Evolutionary conservation across 306 rosid genomes (phyloP), one percentile per base, ranked within the genome.

Genomic region (Chamaecrista fasciculata): DNA sequence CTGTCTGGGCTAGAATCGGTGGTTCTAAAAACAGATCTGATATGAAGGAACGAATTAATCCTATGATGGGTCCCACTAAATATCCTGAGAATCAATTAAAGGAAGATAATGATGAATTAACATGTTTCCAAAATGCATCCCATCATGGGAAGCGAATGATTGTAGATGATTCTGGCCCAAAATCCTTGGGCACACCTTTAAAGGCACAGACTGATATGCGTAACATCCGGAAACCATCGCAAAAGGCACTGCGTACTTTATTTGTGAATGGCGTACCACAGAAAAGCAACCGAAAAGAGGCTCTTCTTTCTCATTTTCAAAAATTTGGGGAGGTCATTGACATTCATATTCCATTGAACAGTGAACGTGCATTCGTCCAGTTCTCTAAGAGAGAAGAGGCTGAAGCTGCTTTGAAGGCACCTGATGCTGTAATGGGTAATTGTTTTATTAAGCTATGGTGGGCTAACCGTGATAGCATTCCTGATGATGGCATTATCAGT

Each of bases 341-440:
- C 80, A 86, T 95, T 70, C 79, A 87, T 81, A 95, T 95, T 77
- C 99, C 99, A 36, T 52, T 29, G 26, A 95, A 91, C 74, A 86
- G 91, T 46, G 95, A 84, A 57, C 86, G 97, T 43, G 99, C 99
- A 75, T 95, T 95, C 79, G 89, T 95, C 74, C 99, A 95, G 89
- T 95, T 87, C 74, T 89, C 96, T 10, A 95, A 84, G 83, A 89
- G 91, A 83, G 97, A 95, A 89, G 99, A 89, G 83, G 99, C 99
- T 65, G 99, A 95, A 80, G 97, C 97, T 46, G 99, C 97, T 82
- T 71, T 91, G 44, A 87, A 67, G 83, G 86, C 99, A 51, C 97
- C 99, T 15, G 97, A 95, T 78, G 99, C 99, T 31, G 95, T 95
- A 44, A 87, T 95, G 99, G 99, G 97, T 70, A 95, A 95, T 76